Evolutionary conservation across 2,329 filamentous ascomycete genomes (phyloP).

Genomic region (Trichophyton simii): DNA sequence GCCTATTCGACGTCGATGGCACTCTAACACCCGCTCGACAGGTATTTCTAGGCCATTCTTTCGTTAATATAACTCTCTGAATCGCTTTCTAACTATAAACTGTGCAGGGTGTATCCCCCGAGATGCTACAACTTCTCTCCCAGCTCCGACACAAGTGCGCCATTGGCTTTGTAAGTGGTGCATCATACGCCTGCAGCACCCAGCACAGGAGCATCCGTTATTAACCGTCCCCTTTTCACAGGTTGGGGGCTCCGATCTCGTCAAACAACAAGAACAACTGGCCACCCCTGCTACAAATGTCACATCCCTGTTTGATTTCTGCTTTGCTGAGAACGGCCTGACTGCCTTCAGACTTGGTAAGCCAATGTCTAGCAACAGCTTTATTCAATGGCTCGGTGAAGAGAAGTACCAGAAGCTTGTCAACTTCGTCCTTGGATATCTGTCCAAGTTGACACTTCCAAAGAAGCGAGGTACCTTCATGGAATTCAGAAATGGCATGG

Average conservation of each 20-base stretch:
- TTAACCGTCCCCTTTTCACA: constrained; percentile 15
- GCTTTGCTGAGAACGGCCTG: constrained; percentile 93
- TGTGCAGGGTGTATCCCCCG: constrained; percentile 53
- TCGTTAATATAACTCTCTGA: neutral
- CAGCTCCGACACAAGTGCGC: constrained; percentile 74
- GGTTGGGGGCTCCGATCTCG: constrained; percentile 78
- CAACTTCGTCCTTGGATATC: constrained; percentile 48
- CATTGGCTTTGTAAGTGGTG: constrained; percentile 56
- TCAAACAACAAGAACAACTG: constrained; percentile 93
- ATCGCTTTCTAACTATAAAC: constrained; percentile 2
- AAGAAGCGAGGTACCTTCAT: constrained; percentile 55
- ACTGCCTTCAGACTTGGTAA: constrained; percentile 76
- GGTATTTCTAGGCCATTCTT: constrained; percentile 37
- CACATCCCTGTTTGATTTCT: constrained; percentile 86
- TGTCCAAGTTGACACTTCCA: constrained; percentile 49
- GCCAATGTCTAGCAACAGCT: constrained; percentile 63
- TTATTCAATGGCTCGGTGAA: constrained; percentile 88
- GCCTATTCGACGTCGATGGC: constrained; percentile 91
- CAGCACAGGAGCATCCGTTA: neutral
- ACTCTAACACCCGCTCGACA: constrained; percentile 74
- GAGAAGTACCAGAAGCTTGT: constrained; percentile 52
- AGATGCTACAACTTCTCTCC: constrained; percentile 72
- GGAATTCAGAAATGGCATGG: constrained; percentile 55
- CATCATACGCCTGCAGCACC: neutral
- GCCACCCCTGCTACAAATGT: constrained; percentile 57